phyloP scores from a whole-genome alignment of 208 protist genomes.

The Acanthamoeba polyphaga region DNA sequence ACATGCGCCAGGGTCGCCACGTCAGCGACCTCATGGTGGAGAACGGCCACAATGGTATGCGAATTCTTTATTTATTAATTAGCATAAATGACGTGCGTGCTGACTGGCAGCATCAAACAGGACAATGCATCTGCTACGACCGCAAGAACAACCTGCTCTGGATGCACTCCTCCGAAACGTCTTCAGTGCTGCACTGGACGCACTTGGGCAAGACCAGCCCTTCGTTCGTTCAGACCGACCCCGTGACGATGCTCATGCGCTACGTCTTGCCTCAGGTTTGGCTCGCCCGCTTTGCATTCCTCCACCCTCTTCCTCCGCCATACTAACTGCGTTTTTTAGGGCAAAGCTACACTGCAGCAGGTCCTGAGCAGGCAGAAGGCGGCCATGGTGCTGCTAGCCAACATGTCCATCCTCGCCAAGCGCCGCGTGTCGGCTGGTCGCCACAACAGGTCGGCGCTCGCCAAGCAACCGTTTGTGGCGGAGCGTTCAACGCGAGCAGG shows the following conservation, averaged over 20 bases:
- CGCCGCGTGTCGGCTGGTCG: background rate
- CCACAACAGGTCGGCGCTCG: background rate
- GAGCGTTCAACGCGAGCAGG: background rate
- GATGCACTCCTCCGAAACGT: constrained; percentile 28
- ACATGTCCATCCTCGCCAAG: constrained; percentile 60
- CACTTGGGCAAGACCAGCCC: constrained; percentile 53
- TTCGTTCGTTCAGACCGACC: constrained; percentile 55
- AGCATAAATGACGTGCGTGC: background rate
- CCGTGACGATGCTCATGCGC: constrained; percentile 63
- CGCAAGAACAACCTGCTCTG: constrained; percentile 41
- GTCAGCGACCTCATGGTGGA: constrained; percentile 48
- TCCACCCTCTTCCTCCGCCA: background rate
- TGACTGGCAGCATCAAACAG: background rate
- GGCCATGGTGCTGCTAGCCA: constrained; percentile 56
- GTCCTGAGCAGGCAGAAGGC: constrained; percentile 19
- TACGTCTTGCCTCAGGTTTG: constrained; percentile 50
- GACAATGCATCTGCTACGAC: constrained; percentile 44
- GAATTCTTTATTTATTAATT: background rate
- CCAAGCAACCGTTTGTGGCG: background rate
- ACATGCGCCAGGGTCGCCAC: constrained; percentile 34
- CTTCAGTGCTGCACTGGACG: constrained; percentile 28
- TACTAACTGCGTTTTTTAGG: background rate
- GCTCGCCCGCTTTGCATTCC: background rate
- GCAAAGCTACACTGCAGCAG: constrained; percentile 42
- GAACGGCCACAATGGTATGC: constrained; percentile 10